Percentiles rank a stretch among this genome's conserved stretches.
These are phyloP conservation scores for Cyclotella baltica DNA, from an alignment of 108 stramenopile genomes.

Conservation along the genomic window DNA sequence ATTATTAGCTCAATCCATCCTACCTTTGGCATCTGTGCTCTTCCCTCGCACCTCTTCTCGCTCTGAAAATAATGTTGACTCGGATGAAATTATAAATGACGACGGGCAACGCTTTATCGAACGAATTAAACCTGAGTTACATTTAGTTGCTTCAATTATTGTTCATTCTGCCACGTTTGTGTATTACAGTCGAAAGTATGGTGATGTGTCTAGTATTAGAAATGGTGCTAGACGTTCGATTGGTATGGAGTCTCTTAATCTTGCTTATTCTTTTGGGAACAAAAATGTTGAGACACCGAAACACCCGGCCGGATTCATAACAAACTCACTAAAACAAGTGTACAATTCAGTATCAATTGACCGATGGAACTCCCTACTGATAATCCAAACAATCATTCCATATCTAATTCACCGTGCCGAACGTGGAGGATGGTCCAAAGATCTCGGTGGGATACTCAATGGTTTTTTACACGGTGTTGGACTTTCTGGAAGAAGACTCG, in stretches of 20 bases:
- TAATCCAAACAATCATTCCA: conserved; percentile 39
- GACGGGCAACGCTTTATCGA: conserved; percentile 33
- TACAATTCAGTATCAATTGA: neutral
- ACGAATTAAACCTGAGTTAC: conserved; percentile 40
- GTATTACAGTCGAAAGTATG: conserved; percentile 27
- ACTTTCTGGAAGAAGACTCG: neutral
- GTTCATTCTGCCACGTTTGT: conserved; percentile 44
- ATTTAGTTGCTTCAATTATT: conserved; percentile 39
- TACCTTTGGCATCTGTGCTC: conserved; percentile 34
- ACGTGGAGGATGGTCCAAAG: conserved; percentile 49
- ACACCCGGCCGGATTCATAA: neutral
- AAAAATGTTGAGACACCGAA: neutral
- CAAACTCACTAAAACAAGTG: neutral
- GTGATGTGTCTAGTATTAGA: neutral
- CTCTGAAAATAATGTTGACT: neutral
- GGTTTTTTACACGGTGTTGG: neutral
- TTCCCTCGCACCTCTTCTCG: neutral
- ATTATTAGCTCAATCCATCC: conserved; percentile 24
- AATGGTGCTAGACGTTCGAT: conserved; percentile 26
- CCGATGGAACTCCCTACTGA: conserved; percentile 33
- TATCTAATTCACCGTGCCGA: conserved; percentile 37
- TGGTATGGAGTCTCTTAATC: conserved; percentile 49
- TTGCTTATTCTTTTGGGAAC: conserved; percentile 19
- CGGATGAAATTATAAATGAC: conserved; percentile 27
- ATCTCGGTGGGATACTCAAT: conserved; percentile 24